These are phyloP conservation scores for Phytophthora palmivora DNA, from an alignment of 352 stramenopile species.

Conservation along the genomic window DNA sequence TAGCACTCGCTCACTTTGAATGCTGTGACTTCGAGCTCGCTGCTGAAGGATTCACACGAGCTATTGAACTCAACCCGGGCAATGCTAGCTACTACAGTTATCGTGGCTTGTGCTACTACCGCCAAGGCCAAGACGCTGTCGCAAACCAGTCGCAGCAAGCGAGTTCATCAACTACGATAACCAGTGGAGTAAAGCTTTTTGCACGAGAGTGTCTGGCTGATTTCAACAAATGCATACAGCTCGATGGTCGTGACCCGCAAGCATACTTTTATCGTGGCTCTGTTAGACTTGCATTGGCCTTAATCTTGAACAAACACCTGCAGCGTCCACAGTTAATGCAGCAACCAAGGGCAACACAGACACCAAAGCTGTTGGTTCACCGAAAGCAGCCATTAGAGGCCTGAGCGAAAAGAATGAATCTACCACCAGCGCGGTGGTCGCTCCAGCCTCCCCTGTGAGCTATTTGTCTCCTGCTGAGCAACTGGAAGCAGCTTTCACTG, in stretches of 20 bases:
- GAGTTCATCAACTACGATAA: constrained; percentile 9
- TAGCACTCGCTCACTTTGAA: constrained; percentile 77
- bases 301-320: constrained; percentile 48
- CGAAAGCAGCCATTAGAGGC: constrained; percentile 3
- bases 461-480: constrained; percentile 50
- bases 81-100: constrained; percentile 73
- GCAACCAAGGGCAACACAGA: constrained; percentile 3
- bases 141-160: constrained; percentile 15
- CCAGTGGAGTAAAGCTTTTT: constrained; percentile 32
- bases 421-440: constrained; percentile 1
- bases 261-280: constrained; percentile 83
- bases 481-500: constrained; percentile 71
- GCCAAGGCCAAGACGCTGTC: constrained; percentile 49
- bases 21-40: constrained; percentile 57
- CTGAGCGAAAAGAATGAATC: constrained; percentile 14
- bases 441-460: constrained; percentile 16
- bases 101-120: constrained; percentile 75
- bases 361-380: constrained; percentile 12
- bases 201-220: constrained; percentile 68
- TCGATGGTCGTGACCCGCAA: constrained; percentile 76
- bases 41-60: constrained; percentile 64
- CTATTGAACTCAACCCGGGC: constrained; percentile 68
- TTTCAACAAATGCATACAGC: constrained; percentile 76
- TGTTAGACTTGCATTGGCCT: constrained; percentile 63
- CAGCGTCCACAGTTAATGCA: neutral